Evolutionary conservation across 2,329 filamentous ascomycete species (phyloP).

Genomic region (Epichloe coenophiala): DNA sequence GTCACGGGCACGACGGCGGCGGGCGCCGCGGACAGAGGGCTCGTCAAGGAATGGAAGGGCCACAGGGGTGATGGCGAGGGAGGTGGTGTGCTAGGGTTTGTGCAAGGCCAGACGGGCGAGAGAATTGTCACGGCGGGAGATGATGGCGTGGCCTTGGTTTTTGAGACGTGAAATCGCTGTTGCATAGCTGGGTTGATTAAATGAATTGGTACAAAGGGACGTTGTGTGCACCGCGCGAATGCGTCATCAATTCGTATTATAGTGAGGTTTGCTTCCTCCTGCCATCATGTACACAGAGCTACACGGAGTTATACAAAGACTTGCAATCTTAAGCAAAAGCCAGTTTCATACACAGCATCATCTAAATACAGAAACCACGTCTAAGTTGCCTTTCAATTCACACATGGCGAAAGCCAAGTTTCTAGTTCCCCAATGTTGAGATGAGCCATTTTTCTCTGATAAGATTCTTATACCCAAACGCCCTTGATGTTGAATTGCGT

Average conservation of each 20-base stretch:
- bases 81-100: constrained; percentile 81
- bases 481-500: constrained; percentile 12
- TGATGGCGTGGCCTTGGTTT: constrained; percentile 58
- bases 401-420: not conserved
- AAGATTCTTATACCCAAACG: constrained; percentile 2
- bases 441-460: constrained; percentile 8
- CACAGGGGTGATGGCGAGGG: constrained; percentile 75
- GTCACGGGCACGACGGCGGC: constrained; percentile 16
- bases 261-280: too few relatives aligned
- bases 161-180: constrained; percentile 34
- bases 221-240: too few relatives aligned
- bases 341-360: too few relatives aligned
- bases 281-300: too few relatives aligned
- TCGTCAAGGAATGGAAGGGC: constrained; percentile 80
- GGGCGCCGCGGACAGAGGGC: constrained; percentile 40
- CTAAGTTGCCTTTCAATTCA: not conserved
- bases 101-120: constrained; percentile 63
- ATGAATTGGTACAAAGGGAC: not conserved
- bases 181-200: not conserved
- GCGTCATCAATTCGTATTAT: too few relatives aligned
- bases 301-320: too few relatives aligned
- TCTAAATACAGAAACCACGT: too few relatives aligned
- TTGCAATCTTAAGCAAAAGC: too few relatives aligned
- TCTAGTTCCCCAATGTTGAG: constrained; percentile 11
- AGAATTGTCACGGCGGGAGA: constrained; percentile 82